Evolutionary conservation across 768 basidiomycete genomes (phyloP), one percentile per base, ranked within the genome.

Genomic region (Amanita rubescens): DNA sequence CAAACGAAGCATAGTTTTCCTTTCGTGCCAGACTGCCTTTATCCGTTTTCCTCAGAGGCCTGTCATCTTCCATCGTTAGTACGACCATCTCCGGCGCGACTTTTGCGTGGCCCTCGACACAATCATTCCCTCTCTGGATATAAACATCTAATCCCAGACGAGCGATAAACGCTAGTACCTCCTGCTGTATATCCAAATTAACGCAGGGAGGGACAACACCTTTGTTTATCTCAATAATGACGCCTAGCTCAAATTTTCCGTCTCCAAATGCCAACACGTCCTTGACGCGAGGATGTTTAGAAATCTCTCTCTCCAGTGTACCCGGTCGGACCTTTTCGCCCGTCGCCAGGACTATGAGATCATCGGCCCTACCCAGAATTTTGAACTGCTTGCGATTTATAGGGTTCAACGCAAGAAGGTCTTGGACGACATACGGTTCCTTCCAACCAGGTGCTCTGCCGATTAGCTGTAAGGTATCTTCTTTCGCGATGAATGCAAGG

Each of bases 261-360:
- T 69, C 65, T 17, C 73, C 73, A 42, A 75, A 72, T 1, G 67
- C 71, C 7, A 75, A 57, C 11, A 63, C 69, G 25, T 63, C 68
- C 55, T 67, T 72, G 39, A 74, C 66, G 22, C 61, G 56, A 14
- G 71, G 71, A 57, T 74, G 67, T 51, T 68, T 69, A 3, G 66
- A 55, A 3, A 74, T 59, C 8, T 61, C 60, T 6, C 55, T 55
- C 58, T 75, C 73, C 38, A 71, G 53, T 35, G 27, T 61, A 3
- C 67, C 59, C 17, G 73, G 71, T 1, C 65, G 62, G 15, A 74
- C 62, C 58, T 75, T 75, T 57, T 75, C 74, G 9, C 74, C 74
- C 0, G 69, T 75, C 6, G 69, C 67, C 12, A 76, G 66, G 33
- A 76, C 72, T 9, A 76, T 54, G 19, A 75, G 64, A 48, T 75